A percentile compares a stretch with the other conserved stretches of the same genome.
Evolutionary conservation across 768 basidiomycete genomes (phyloP).

Genomic region (Suillus brevipes): DNA sequence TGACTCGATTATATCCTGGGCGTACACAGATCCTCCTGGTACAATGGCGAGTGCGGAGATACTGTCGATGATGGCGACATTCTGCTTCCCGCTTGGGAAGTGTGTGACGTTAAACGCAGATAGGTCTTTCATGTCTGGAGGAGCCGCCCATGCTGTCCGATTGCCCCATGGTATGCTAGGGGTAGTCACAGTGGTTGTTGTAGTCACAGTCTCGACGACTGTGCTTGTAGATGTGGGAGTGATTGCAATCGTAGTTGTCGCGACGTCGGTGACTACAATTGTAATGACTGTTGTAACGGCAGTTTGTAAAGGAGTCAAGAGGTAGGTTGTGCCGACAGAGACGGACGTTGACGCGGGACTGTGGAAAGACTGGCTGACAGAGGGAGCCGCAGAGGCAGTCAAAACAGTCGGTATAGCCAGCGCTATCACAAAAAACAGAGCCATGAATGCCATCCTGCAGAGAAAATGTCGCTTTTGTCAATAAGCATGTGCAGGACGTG

Average conservation of each 20-base stretch:
- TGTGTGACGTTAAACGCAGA: slow-evolving; percentile 56
- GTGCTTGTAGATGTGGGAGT: slow-evolving; percentile 7
- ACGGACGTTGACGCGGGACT: not conserved
- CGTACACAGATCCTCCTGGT: slow-evolving; percentile 6
- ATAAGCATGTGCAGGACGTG: not conserved
- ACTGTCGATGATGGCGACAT: slow-evolving; percentile 55
- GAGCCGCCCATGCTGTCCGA: slow-evolving; percentile 48
- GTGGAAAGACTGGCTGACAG: not conserved
- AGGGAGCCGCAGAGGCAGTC: not conserved
- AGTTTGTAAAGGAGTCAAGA: not conserved
- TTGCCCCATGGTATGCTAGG: slow-evolving; percentile 16
- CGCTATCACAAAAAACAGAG: not conserved
- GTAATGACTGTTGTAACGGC: not conserved
- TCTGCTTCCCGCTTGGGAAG: slow-evolving; percentile 54
- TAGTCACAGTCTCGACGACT: slow-evolving; percentile 14
- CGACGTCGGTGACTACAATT: slow-evolving; percentile 10
- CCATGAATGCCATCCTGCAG: not conserved
- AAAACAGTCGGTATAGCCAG: not conserved
- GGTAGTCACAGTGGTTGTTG: not conserved
- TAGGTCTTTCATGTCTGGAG: slow-evolving; percentile 57
- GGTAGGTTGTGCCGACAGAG: not conserved
- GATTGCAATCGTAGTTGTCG: slow-evolving; percentile 12
- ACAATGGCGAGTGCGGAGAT: slow-evolving; percentile 41
- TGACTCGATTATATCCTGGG: slow-evolving; percentile 12
- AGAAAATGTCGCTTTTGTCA: not conserved